Percentiles rank a stretch among this genome's conserved stretches.
Evolutionary conservation across 371 early-diverging fungal genomes (phyloP).

Genomic region (Paraphysoderma sedebokerense): DNA sequence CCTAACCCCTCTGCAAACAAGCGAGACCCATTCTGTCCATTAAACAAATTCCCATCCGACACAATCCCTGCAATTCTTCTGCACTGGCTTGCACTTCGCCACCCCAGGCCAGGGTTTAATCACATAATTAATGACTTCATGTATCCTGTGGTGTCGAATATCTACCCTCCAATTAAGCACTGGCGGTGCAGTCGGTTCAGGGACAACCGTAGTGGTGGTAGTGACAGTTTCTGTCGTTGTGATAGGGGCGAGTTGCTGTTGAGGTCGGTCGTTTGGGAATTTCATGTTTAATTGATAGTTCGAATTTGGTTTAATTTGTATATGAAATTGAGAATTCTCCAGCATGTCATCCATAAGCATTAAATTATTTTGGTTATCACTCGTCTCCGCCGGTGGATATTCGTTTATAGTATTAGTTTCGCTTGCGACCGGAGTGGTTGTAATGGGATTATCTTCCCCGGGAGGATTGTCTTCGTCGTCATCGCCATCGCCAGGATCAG

Average conservation of each 20-base stretch:
- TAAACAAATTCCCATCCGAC: conserved; percentile 2
- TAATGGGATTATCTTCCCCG: not conserved
- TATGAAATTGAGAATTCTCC: too few relatives aligned
- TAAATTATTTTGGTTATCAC: too few relatives aligned
- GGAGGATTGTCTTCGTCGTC: conserved; percentile 4
- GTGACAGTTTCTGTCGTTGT: not conserved
- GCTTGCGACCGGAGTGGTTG: not conserved
- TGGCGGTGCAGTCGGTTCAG: not conserved
- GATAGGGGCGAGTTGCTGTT: not conserved
- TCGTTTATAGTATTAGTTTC: too few relatives aligned
- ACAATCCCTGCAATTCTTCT: conserved; percentile 1
- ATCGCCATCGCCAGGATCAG: conserved; percentile 44
- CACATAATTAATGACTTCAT: conserved; percentile 60
- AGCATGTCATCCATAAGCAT: too few relatives aligned
- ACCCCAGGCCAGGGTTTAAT: not conserved
- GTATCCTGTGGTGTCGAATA: conserved; percentile 58
- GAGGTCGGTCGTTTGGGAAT: not conserved
- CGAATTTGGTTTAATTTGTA: too few relatives aligned
- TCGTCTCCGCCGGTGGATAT: too few relatives aligned
- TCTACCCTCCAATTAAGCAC: conserved; percentile 38
- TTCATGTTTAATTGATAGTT: too few relatives aligned
- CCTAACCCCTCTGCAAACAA: too few relatives aligned
- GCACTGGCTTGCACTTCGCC: not conserved
- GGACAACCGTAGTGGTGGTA: not conserved
- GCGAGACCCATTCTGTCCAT: too few relatives aligned